Evolutionary conservation across 345 rosid genomes (phyloP).

Genomic region (Syzygium aqueum): DNA sequence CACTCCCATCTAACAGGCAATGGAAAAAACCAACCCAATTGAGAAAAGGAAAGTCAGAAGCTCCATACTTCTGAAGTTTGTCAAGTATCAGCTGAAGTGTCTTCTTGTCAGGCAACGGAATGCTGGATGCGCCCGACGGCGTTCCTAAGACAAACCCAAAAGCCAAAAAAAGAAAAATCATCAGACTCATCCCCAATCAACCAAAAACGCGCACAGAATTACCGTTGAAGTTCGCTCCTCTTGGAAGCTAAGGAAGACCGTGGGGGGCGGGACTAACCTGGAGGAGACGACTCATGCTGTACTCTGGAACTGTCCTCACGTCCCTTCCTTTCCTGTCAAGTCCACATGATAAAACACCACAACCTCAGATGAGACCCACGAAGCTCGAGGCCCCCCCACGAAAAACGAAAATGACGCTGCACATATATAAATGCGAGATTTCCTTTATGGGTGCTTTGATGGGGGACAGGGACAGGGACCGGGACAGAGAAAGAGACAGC

Average conservation of each 20-base stretch:
- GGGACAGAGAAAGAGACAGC: conserved; percentile 31
- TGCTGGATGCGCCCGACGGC: conserved; percentile 15
- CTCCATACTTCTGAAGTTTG: conserved; percentile 82
- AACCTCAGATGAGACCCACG: not conserved
- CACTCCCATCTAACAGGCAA: not conserved
- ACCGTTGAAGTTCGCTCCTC: not conserved
- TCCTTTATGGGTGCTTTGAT: conserved; percentile 10
- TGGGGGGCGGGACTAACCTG: conserved; percentile 31
- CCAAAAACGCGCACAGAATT: not conserved
- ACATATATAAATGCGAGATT: not conserved
- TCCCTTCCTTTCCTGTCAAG: conserved; percentile 44
- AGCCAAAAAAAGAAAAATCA: not conserved
- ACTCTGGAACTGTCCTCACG: conserved; percentile 3
- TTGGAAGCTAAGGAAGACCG: not conserved
- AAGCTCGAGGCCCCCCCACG: conserved; percentile 5
- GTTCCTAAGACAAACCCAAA: conserved; percentile 36
- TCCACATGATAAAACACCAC: not conserved
- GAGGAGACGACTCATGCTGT: conserved; percentile 23
- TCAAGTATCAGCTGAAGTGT: conserved; percentile 74
- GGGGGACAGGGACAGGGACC: conserved; percentile 18
- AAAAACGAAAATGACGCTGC: not conserved
- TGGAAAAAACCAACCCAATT: not conserved
- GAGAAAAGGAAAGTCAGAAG: not conserved
- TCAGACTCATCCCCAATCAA: not conserved
- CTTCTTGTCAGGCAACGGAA: conserved; percentile 77